Base-by-base conservation (phyloP, 1,139 yeast genomes). In the Scheffersomyces stambukii region DNA sequence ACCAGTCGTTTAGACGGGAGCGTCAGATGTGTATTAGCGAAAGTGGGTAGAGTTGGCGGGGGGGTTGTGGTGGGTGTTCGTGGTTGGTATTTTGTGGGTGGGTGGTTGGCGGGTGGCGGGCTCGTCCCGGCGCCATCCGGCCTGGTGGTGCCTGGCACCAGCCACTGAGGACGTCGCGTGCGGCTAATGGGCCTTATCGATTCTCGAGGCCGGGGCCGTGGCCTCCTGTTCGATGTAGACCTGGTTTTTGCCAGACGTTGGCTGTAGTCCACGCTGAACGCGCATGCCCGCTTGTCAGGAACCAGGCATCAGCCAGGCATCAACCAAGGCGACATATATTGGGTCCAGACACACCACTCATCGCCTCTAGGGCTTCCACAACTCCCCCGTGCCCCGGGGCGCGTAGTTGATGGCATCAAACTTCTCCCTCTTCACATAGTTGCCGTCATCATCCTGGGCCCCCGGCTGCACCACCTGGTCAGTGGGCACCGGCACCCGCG, bases 351-450 rank as follows among this genome's bases (percentile, higher is more conserved):
- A 16, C 18, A 6, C 18, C 6, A 16, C 8, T 16, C 18, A 6
- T 16, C 18, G 6, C 8, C 18, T 16, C 10, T 18, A 18, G 6
- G 78, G 77, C 21, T 49, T 58, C 80, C 80, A 74, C 28, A 74
- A 54, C 30, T 66, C 50, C 3, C 81, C 81, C 7, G 45, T 37
- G 4, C 75, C 76, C 48, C 81, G 61, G 19, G 78, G 75, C 2
- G 78, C 81, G 52, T 59, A 75, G 29, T 65, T 66, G 24, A 70
- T 67, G 4, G 61, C 54, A 29, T 63, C 63, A 41, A 61, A 70
- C 14, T 57, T 57, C 40, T 72, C 77, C 26, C 54, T 54, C 28
- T 53, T 59, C 12, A 64, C 59, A 18, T 49, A 52, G 4, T 60
- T 61, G 28, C 47, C 45, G 11, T 28, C 27, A 6, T 39, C 21